phyloP scores from a whole-genome alignment of 31 red algal genomes.

The Asparagopsis taxiformis region DNA sequence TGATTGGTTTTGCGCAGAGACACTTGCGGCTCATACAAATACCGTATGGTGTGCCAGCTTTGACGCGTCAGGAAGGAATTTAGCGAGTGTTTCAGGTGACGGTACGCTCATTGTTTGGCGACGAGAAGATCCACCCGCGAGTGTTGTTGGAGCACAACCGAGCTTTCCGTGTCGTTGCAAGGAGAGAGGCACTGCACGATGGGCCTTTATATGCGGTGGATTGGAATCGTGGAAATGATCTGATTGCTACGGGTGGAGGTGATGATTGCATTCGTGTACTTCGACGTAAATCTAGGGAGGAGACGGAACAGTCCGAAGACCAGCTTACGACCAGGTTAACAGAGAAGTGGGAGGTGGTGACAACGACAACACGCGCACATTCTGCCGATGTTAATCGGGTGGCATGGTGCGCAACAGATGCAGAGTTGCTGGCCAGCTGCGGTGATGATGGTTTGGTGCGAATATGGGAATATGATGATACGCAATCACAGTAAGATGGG shows the following conservation, averaged over 20 bases:
- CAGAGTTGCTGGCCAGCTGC: slow-evolving; percentile 60
- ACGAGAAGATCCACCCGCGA: slow-evolving; percentile 22
- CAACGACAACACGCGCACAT: slow-evolving; percentile 42
- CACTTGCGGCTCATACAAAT: slow-evolving; percentile 71
- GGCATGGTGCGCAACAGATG: slow-evolving; percentile 72
- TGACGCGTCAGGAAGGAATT: slow-evolving; percentile 23
- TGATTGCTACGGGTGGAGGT: slow-evolving; percentile 77
- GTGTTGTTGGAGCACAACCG: slow-evolving; percentile 26
- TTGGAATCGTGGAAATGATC: slow-evolving; percentile 49
- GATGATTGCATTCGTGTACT: slow-evolving; percentile 86
- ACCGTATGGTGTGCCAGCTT: slow-evolving; percentile 89
- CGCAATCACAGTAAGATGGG: no score
- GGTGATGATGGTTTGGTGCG: slow-evolving; percentile 83
- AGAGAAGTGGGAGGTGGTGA: slow-evolving; percentile 22
- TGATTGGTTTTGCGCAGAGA: slow-evolving; percentile 87
- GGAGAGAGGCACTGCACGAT: slow-evolving; percentile 44
- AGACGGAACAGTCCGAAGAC: neutral
- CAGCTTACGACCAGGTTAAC: slow-evolving; percentile 19
- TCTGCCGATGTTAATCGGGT: slow-evolving; percentile 83
- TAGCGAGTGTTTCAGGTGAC: slow-evolving; percentile 75
- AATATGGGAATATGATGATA: slow-evolving; percentile 71
- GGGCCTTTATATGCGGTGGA: slow-evolving; percentile 72
- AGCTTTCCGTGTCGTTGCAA: slow-evolving; percentile 33
- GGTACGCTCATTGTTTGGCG: slow-evolving; percentile 78
- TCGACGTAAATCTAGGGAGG: slow-evolving; percentile 5